Evolutionary conservation across 768 basidiomycete genomes (phyloP).

Genomic region (Boletus subparvulus): DNA sequence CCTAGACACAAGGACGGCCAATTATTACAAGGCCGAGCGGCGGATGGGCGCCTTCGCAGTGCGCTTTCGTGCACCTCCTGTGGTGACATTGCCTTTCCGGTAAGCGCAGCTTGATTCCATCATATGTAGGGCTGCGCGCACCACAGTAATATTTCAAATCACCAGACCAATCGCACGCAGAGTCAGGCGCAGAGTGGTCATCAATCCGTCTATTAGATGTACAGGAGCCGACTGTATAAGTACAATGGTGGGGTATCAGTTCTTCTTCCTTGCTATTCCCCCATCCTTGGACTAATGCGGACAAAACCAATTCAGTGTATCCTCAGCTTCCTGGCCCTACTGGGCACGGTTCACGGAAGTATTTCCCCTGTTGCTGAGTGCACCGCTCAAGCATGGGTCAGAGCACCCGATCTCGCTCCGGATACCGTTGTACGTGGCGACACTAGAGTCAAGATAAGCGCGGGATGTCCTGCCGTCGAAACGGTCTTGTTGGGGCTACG

Average conservation of each 20-base stretch:
- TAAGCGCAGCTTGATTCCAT: background rate
- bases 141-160: too few relatives aligned
- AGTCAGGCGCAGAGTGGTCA: background rate
- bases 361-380: background rate
- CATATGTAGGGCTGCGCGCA: too few relatives aligned
- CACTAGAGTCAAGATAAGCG: conserved; percentile 16
- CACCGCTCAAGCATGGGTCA: conserved; percentile 15
- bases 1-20: background rate
- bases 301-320: background rate
- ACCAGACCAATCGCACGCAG: too few relatives aligned
- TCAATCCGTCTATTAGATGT: background rate
- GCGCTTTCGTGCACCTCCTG: too few relatives aligned
- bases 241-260: background rate
- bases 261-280: background rate
- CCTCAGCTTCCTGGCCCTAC: conserved; percentile 1
- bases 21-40: too few relatives aligned
- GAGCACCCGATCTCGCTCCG: conserved; percentile 20
- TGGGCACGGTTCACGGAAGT: background rate
- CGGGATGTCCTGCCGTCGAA: conserved; percentile 9
- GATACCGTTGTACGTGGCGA: conserved; percentile 9
- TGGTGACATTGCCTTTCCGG: background rate
- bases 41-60: background rate
- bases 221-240: background rate
- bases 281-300: background rate
- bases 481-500: conserved; percentile 8